Conservation (phyloP, 23 red algal species). For the Gracilariopsis chorda region DNA sequence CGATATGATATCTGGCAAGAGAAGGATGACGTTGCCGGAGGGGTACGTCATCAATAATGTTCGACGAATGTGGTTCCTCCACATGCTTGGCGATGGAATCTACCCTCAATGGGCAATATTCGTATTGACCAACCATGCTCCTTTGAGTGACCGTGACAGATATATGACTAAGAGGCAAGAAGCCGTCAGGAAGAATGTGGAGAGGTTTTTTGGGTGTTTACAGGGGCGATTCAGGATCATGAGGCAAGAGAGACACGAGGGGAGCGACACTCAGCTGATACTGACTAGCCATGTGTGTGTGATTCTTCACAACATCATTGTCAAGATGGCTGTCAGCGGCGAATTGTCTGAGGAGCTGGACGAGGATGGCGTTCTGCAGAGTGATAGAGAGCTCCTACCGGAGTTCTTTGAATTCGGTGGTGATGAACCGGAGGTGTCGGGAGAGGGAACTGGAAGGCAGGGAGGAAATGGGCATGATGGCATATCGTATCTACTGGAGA, state of each 20-base stretch:
- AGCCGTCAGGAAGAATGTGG: neutral
- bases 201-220: conserved; percentile 8
- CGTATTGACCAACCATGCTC: neutral
- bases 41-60: neutral
- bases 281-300: conserved; percentile 2
- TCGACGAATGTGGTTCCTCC: neutral
- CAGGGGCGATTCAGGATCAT: conserved; percentile 19
- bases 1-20: neutral
- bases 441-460: too few species aligned
- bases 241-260: neutral
- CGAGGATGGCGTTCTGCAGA: neutral
- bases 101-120: conserved; percentile 30
- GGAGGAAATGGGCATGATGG: too few species aligned
- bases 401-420: too few species aligned
- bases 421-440: too few species aligned
- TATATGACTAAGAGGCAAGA: neutral
- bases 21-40: neutral
- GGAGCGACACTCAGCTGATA: neutral
- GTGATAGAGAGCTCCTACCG: too few species aligned
- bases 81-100: conserved; percentile 20
- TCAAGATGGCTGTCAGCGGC: neutral
- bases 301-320: conserved; percentile 7
- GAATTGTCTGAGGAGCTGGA: neutral
- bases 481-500: too few species aligned
- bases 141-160: neutral